Evolutionary conservation across 2,329 filamentous ascomycete species (phyloP), one percentile per base, ranked within the genome.

Genomic region (Neofusicoccum sp.): DNA sequence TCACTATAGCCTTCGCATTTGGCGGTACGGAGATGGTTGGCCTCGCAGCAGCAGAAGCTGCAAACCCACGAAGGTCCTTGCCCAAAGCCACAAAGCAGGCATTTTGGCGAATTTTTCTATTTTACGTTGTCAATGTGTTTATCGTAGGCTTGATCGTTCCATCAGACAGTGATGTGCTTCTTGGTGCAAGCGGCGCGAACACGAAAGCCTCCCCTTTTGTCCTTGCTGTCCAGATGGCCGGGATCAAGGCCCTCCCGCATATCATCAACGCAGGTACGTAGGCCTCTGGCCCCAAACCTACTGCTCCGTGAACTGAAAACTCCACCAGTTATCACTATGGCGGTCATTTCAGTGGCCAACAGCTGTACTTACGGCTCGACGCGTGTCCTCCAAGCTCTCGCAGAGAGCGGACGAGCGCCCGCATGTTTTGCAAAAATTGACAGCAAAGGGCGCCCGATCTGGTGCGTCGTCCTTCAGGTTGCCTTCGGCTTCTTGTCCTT

Each of bases 321-420:
- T 4, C 30, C 24, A 14, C 3, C 28, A 58, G 90, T 96, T 60
- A 96, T 96, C 70, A 84, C 96, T 66, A 85, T 95, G 65, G 88
- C 91, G 12, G 91, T 96, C 20, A 78, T 96, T 16, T 93, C 89
- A 0, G 92, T 96, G 60, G 91, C 91, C 53, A 96, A 96, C 75
- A 92, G 89, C 12, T 87, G 91, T 62, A 88, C 96, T 60, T 96
- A 96, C 68, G 92, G 91, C 30, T 91, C 90, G 28, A 95, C 90
- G 1, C 86, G 92, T 68, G 96, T 91, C 3, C 84, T 96, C 4
- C 90, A 91, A 16, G 91, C 92, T 3, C 83, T 96, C 2, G 91
- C 91, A 24, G 91, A 96, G 71, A 90, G 93, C 73, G 72, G 75
- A 26, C 76, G 78, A 63, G 84, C 80, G 0, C 84, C 84, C 9